Evolutionary conservation across 768 basidiomycete genomes (phyloP).

Genomic region (Kwoniella heveanensis): DNA sequence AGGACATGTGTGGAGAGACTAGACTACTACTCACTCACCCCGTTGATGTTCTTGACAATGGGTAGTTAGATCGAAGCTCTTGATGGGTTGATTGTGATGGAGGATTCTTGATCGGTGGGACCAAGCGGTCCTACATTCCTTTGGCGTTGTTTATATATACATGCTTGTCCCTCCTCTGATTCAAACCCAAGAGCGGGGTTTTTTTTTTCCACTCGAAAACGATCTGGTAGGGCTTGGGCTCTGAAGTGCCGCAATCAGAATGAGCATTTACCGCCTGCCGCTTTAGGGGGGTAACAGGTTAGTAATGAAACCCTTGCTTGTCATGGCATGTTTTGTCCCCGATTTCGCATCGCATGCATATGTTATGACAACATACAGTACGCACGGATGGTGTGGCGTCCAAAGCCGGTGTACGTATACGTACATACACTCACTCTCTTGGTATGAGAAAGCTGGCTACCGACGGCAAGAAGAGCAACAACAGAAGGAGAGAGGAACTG

Average conservation of each 20-base stretch:
- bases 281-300: constrained; percentile 1
- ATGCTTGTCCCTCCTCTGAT: not conserved
- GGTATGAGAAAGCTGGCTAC: no score
- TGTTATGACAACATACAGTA: no score
- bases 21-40: not conserved
- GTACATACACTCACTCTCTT: no score
- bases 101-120: not conserved
- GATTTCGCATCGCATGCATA: not conserved
- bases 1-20: no score
- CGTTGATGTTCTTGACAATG: no score
- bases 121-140: not conserved
- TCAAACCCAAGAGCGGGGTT: no score
- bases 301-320: no score
- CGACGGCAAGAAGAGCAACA: not conserved
- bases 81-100: not conserved
- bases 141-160: not conserved
- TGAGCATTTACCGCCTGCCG: not conserved
- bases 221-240: no score
- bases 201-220: no score
- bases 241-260: no score
- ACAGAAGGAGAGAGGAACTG: not conserved
- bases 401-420: not conserved
- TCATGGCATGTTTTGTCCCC: no score
- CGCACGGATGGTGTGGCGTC: not conserved
- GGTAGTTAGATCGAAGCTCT: not conserved